Evolutionary conservation across 805 yeast species (phyloP).

Genomic region (Pichia ethanolica): DNA sequence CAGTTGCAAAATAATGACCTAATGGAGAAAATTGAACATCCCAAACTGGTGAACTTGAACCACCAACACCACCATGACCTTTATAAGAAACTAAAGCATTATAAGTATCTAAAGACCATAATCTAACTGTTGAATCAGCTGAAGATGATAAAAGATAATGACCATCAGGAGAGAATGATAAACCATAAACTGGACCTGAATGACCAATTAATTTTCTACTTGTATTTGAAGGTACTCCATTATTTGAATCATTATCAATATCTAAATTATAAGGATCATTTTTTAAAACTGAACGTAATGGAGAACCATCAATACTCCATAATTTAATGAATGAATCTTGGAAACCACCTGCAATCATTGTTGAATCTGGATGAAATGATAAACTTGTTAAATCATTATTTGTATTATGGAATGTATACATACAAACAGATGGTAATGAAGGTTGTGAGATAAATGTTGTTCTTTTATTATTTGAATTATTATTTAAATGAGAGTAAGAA

Average conservation of each 20-base stretch:
- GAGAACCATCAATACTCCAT: constrained; percentile 91
- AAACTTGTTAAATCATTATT: constrained; percentile 81
- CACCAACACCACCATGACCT: constrained; percentile 49
- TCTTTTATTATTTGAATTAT: background rate
- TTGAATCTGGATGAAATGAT: constrained; percentile 81
- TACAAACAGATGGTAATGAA: constrained; percentile 87
- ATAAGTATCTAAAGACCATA: constrained; percentile 92
- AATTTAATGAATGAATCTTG: constrained; percentile 85
- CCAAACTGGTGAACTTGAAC: constrained; percentile 83
- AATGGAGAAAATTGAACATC: constrained; percentile 90
- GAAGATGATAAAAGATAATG: constrained; percentile 72
- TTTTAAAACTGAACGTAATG: constrained; percentile 55
- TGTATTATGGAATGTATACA: constrained; percentile 97
- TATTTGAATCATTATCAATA: constrained; percentile 12
- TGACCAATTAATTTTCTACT: constrained; percentile 72
- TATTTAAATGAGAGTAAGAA: constrained; percentile 10
- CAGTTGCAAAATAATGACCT: constrained; percentile 98
- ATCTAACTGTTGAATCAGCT: constrained; percentile 84
- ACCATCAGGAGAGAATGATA: constrained; percentile 87
- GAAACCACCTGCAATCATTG: constrained; percentile 88
- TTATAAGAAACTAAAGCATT: constrained; percentile 87
- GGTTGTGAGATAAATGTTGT: constrained; percentile 41
- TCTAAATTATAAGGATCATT: constrained; percentile 39
- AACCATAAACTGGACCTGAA: constrained; percentile 87
- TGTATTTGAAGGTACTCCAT: constrained; percentile 25